These are phyloP conservation scores for Striga asiatica DNA, from an alignment of 257 asterid species.

Conservation along the genomic window DNA sequence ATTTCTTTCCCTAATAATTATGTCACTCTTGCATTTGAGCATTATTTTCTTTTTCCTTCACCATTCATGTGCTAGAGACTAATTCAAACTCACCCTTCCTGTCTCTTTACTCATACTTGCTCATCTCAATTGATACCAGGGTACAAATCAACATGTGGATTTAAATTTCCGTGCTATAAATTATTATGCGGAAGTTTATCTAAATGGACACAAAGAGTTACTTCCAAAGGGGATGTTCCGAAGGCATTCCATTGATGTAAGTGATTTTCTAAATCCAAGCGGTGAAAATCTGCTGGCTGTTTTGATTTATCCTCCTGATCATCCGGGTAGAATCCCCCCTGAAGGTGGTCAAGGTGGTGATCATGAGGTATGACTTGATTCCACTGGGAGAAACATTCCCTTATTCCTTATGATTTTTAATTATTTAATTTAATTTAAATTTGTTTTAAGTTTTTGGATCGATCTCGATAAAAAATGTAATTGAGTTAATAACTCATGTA, in stretches of 20 bases:
- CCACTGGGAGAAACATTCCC: slow-evolving; percentile 1
- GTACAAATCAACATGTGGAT: slow-evolving; percentile 47
- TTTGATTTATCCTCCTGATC: slow-evolving; percentile 91
- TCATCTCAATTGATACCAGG: slow-evolving; percentile 42
- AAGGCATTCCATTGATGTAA: slow-evolving; percentile 72
- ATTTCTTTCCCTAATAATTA: neutral
- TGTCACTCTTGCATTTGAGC: neutral
- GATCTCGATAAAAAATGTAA: neutral
- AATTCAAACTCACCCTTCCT: neutral
- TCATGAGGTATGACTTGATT: slow-evolving; percentile 70
- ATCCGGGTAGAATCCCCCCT: slow-evolving; percentile 91
- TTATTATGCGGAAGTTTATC: slow-evolving; percentile 82
- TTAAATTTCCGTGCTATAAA: slow-evolving; percentile 84
- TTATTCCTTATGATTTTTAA: neutral
- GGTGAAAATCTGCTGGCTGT: slow-evolving; percentile 82
- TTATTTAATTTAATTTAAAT: neutral
- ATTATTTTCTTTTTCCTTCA: neutral
- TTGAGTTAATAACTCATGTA: neutral
- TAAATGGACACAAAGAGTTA: slow-evolving; percentile 79
- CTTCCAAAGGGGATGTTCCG: slow-evolving; percentile 98
- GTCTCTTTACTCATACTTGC: slow-evolving; percentile 13
- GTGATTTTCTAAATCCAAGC: slow-evolving; percentile 44
- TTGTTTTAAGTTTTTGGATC: neutral
- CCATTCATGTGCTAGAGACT: neutral
- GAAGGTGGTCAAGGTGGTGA: slow-evolving; percentile 99